Evolutionary conservation across 495 filamentous ascomycete genomes (phyloP).

Genomic region (Aspergillus baeticus): DNA sequence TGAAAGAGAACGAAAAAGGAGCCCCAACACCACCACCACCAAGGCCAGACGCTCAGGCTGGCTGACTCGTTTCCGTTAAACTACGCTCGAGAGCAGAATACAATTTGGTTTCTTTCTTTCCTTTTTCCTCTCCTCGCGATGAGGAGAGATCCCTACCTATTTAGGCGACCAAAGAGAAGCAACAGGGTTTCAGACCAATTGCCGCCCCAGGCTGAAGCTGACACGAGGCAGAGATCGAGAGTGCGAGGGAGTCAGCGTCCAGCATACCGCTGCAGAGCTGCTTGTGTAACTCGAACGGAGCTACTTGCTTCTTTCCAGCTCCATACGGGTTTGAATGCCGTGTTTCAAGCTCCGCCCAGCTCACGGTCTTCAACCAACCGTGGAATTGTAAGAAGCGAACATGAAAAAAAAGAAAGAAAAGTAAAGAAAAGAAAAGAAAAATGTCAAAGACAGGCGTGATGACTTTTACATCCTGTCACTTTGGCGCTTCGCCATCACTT

Average conservation of each 20-base stretch:
- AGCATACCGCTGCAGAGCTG: constrained; percentile 1
- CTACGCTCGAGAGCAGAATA: not conserved
- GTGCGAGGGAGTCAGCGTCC: not conserved
- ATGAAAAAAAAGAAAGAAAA: too few relatives aligned
- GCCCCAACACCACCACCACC: not conserved
- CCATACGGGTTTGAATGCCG: not conserved
- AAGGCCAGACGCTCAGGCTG: not conserved
- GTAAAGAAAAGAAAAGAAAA: too few relatives aligned
- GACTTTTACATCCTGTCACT: not conserved
- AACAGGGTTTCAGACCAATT: not conserved
- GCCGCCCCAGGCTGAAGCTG: not conserved
- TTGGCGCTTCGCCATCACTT: not conserved
- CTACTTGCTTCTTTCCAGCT: not conserved
- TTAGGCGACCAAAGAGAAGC: constrained; percentile 3
- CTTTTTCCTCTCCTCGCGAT: not conserved
- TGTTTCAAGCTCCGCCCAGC: not conserved
- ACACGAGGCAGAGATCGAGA: constrained; percentile 1
- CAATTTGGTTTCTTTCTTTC: not conserved
- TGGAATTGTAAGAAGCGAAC: not conserved
- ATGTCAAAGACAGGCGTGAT: not conserved
- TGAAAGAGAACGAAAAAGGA: not conserved
- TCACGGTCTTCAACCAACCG: not conserved
- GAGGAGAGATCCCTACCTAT: not conserved
- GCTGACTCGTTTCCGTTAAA: not conserved
- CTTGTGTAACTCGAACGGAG: not conserved